Base-by-base conservation (phyloP, 2,329 filamentous ascomycete genomes). In the Pseudogymnoascus sp. region DNA sequence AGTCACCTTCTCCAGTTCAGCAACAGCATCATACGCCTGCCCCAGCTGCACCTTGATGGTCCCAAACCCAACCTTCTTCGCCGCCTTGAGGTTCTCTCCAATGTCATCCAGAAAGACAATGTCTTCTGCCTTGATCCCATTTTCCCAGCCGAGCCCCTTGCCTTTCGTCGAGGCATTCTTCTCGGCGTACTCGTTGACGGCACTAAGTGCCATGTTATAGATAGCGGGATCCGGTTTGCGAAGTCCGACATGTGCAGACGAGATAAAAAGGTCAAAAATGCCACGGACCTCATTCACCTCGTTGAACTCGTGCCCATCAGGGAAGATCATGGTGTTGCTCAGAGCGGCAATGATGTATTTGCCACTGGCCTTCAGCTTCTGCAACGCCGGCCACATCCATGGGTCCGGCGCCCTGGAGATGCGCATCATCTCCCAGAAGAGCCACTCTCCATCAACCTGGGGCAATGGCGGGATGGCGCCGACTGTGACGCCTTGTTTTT, bases 351-450 rank as follows among this genome's bases (percentile, higher is more conserved):
- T 76, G 35, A 93, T 81, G 68, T 88, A 93, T 63, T 79, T 77
- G 0, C 85, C 83, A 61, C 82, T 87, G 3, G 79, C 80, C 64
- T 84, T 83, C 64, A 99, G 79, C 38, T 81, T 84, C 70, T 86
- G 77, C 41, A 98, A 78, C 1, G 93, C 93, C 0, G 93, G 92
- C 67, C 85, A 91, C 88, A 98, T 95, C 80, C 89, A 90, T 3
- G 91, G 91, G 73, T 99, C 93, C 0, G 89, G 86, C 1, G 78
- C 76, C 5, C 85, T 81, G 10, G 89, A 87, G 11, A 82, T 77
- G 4, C 80, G 77, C 91, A 98, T 97, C 93, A 98, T 98, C 70
- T 89, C 84, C 83, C 90, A 89, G 78, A 96, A 97, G 28, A 99
- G 79, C 76, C 78, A 85, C 72, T 91, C 86, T 12, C 84, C 89